Evolutionary conservation across 2,329 filamentous ascomycete genomes (phyloP).

Genomic region (Aspergillus fumigatiaffinis): DNA sequence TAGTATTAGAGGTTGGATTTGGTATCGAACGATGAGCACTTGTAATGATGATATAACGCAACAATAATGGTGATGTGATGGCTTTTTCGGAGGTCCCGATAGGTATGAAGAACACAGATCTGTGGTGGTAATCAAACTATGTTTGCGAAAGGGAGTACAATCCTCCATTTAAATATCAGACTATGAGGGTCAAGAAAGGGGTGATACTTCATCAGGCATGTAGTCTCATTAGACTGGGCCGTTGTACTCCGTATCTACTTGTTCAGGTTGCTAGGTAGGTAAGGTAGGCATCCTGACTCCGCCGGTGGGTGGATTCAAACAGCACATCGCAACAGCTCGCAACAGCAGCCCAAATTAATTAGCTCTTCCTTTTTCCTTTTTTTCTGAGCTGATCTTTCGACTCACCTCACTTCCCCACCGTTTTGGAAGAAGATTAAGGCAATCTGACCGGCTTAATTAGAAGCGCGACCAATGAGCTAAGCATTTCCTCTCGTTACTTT

Average conservation of each 20-base stretch:
- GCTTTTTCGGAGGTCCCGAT: background rate
- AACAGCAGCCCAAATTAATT: background rate
- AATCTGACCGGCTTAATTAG: background rate
- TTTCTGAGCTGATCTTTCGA: background rate
- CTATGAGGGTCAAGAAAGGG: constrained; percentile 13
- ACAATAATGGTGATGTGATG: constrained; percentile 8
- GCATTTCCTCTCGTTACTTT: background rate
- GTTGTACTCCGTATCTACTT: constrained; percentile 7
- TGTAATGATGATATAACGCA: constrained; percentile 18
- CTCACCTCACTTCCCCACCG: background rate
- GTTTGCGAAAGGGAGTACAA: constrained; percentile 5
- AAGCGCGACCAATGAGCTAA: background rate
- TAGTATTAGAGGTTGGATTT: background rate
- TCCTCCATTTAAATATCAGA: constrained; percentile 15
- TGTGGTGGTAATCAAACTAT: background rate
- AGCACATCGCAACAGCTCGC: background rate
- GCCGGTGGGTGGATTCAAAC: background rate
- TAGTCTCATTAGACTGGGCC: constrained; percentile 14
- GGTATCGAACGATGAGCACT: background rate
- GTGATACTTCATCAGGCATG: constrained; percentile 11
- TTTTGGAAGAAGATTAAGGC: background rate
- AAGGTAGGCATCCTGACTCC: background rate
- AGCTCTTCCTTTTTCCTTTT: background rate
- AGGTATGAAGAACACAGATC: background rate
- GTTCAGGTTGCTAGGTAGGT: background rate